Base-by-base conservation (phyloP, 1,284 basidiomycete genomes). In the Gomphus sp. region DNA sequence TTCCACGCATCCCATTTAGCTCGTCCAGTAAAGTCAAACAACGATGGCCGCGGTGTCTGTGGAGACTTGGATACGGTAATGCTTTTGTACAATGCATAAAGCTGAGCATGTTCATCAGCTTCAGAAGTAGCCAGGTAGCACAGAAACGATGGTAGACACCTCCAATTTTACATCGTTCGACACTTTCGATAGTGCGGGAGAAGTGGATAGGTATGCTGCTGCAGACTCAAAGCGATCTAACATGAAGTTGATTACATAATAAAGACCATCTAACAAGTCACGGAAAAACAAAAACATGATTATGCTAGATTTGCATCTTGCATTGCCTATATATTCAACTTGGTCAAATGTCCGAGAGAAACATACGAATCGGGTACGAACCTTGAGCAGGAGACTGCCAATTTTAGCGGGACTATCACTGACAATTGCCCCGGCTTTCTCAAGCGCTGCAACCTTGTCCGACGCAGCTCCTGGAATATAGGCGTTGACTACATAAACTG, bases 351-450 rank as follows among this genome's bases (percentile, higher is more conserved):
- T 52, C 14, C 5, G 6, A 33, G 37, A 41, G 64, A 36, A 47
- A 51, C n/a, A 25, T 11, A 49, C n/a, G 58, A 45, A 2, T 56
- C 28, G 55, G 39, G 49, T 18, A 67, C 76, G 61, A 62, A 89
- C 90, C 81, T 93, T 87, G 64, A 93, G 77, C 83, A 98, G 92
- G 66, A 91, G 83, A 41, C 74, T 66, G 54, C 94, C 94, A 70
- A 98, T 94, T 77, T 94, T 88, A 8, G 94, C 93, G n/a, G 97
- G 97, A 71, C 91, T 94, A 72, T 97, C 85, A 37, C 93, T 96
- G 61, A 99, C 95, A 65, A 95, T 80, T 41, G 85, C 96, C 64
- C 97, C 97, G 41, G 97, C 97, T 68, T 81, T 86, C 72, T 93
- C 85, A 48, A 99, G 80, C n/a, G 97, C 96, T 62, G 82, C 84